Evolutionary conservation across 371 early-diverging fungal species (phyloP).

Genomic region (Nosema muscidifuracis): DNA sequence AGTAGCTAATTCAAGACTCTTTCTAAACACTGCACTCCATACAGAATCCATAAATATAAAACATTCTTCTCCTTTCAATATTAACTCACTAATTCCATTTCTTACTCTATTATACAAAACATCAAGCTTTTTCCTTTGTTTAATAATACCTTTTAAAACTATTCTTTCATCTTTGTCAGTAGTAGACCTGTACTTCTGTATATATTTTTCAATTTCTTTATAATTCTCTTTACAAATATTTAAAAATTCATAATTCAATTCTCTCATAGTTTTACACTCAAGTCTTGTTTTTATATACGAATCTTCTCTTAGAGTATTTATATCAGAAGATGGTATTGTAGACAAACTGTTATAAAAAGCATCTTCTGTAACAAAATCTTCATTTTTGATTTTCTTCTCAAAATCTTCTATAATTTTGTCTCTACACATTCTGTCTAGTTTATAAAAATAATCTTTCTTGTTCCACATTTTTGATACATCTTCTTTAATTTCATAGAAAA

Average conservation of each 20-base stretch:
- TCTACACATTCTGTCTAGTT: neutral
- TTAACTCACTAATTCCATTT: conserved; percentile 16
- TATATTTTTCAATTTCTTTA: conserved; percentile 9
- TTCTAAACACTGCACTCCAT: conserved; percentile 7
- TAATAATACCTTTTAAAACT: neutral
- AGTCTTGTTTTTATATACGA: neutral
- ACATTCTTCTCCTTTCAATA: conserved; percentile 15
- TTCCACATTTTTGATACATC: neutral
- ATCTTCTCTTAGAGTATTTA: conserved; percentile 7
- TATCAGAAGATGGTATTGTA: neutral
- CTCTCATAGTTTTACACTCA: conserved; percentile 12
- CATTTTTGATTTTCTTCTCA: neutral
- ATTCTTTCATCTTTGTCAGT: conserved; percentile 6
- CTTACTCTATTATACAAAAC: conserved; percentile 12
- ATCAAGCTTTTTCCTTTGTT: conserved; percentile 7
- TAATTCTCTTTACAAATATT: conserved; percentile 2
- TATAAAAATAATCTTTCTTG: neutral
- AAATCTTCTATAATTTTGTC: conserved; percentile 1
- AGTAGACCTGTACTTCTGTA: neutral
- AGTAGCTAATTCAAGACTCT: neutral
- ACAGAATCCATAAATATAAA: conserved; percentile 5
- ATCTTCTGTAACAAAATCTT: conserved; percentile 5
- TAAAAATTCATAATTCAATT: conserved; percentile 1
- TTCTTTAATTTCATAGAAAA: no score
- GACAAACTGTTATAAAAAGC: conserved; percentile 12